Percentiles rank a stretch among this genome's conserved stretches.
phyloP scores from a whole-genome alignment of 2,329 filamentous ascomycete species.

The Exophiala xenobiotica region DNA sequence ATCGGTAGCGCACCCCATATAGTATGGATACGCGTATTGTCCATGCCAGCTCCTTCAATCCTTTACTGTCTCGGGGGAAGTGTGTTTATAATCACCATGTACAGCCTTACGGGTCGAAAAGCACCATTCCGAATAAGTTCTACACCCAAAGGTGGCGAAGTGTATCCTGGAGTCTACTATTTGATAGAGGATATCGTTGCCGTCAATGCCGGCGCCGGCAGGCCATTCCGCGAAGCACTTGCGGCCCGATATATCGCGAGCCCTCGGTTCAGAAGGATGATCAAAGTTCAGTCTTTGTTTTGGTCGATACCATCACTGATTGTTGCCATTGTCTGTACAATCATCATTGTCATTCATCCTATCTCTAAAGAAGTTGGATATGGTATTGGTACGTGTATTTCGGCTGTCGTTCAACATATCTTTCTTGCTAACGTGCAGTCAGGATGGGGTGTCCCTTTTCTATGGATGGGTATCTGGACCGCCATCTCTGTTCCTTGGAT shows the following conservation, averaged over 20 bases:
- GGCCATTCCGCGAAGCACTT: constrained; percentile 53
- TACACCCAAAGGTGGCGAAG: constrained; percentile 57
- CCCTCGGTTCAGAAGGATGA: constrained; percentile 54
- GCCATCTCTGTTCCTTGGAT: constrained; percentile 49
- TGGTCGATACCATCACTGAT: constrained; percentile 56
- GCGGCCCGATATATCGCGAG: constrained; percentile 55
- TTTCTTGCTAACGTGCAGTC: constrained; percentile 18
- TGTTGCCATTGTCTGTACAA: constrained; percentile 48
- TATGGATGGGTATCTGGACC: constrained; percentile 45
- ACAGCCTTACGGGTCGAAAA: constrained; percentile 36
- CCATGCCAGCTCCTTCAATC: constrained; percentile 28
- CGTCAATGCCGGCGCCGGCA: constrained; percentile 63
- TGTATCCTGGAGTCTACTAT: constrained; percentile 62
- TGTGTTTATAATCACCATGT: constrained; percentile 26
- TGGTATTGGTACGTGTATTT: constrained; percentile 32
- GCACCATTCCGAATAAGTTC: constrained; percentile 63
- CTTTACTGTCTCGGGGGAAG: constrained; percentile 22
- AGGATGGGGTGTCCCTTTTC: constrained; percentile 46
- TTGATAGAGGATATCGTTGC: constrained; percentile 67
- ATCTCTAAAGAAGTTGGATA: constrained; percentile 51
- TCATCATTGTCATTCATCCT: constrained; percentile 47
- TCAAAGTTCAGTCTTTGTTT: constrained; percentile 57
- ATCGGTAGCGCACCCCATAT: constrained; percentile 30
- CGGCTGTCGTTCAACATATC: neutral
- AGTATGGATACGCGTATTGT: constrained; percentile 31